phyloP scores from a whole-genome alignment of 352 stramenopile genomes.

The Globisporangium parvum region DNA sequence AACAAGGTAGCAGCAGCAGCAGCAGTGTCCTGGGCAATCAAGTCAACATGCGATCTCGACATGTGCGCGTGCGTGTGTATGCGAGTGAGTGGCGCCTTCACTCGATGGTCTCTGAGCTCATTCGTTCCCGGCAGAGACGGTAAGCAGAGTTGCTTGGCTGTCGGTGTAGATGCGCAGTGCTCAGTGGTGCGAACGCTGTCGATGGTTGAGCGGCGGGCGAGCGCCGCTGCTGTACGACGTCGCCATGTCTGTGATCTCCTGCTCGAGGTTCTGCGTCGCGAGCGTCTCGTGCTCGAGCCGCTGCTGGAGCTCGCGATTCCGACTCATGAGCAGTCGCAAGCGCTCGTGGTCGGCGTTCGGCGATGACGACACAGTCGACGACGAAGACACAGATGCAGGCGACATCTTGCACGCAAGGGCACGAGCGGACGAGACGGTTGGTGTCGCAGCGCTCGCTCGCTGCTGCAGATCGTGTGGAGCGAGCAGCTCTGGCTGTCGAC shows the following conservation, averaged over 20 bases:
- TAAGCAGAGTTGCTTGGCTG: too few species aligned
- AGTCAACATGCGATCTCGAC: neutral
- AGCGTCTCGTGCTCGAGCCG: conserved; percentile 68
- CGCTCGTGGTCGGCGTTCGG: conserved; percentile 50
- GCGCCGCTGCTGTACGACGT: conserved; percentile 14
- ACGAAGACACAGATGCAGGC: conserved; percentile 29
- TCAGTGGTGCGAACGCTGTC: conserved; percentile 1
- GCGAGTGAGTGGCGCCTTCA: too few species aligned
- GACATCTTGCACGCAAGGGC: conserved; percentile 23
- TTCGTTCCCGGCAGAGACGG: too few species aligned
- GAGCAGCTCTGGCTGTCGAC: neutral
- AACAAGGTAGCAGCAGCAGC: neutral
- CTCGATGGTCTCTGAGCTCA: too few species aligned
- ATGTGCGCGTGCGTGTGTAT: too few species aligned
- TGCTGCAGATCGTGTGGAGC: neutral
- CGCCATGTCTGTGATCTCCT: conserved; percentile 66
- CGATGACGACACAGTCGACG: conserved; percentile 18
- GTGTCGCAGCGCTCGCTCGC: too few species aligned
- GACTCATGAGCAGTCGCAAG: conserved; percentile 63
- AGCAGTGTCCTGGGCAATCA: neutral
- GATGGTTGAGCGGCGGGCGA: neutral
- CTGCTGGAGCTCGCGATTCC: conserved; percentile 74
- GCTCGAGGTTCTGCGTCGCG: conserved; percentile 60
- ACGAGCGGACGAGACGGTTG: too few species aligned
- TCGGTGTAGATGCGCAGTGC: neutral